Base-by-base conservation (phyloP, 352 stramenopile species). In the Phytopythium helicoides region DNA sequence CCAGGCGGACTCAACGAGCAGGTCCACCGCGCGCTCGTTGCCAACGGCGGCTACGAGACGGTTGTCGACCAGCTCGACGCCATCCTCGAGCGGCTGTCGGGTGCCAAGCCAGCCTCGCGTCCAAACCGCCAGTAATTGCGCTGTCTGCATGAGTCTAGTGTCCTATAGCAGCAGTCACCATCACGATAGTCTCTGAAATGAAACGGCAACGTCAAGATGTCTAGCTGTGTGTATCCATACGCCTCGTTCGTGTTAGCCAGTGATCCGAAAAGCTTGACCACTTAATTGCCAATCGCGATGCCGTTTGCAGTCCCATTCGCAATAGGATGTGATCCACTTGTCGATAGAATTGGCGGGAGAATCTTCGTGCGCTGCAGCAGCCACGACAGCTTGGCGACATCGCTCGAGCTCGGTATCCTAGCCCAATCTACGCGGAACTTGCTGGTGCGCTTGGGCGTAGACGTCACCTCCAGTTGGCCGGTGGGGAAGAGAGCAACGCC, bases 1-100 rank as follows among this genome's bases (percentile, higher is more conserved):
- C 68, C 85, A 6, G 81, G 85, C 22, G 85, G 85, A 7, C 71
- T 94, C 39, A 94, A 94, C 56, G 85, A 92, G 54, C 85, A 94
- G 55, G 83, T 92, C 38, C 85, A 94, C 64, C 74, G 76, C 19
- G 78, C 80, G 7, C 66, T 94, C 21, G 54, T 73, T 37, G 64
- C 62, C 46, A 81, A 77, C 41, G 85, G 85, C 45, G 77, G 71
- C 35, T 94, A 94, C 62, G 82, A 90, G 36, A 74, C 92, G 10
- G 71, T 94, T 34, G 66, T 86, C 16, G 81, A 94, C 54, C 72
- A 94, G 54, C 60, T 94, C 36, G 85, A 94, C 54, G 81, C 34
- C 23, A 94, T 94, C 63, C 89, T 73, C 65, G 89, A 89, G 64
- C 85, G 85, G 37, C 60, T 94, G 23, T 87, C 81, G 9, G 78